Evolutionary conservation across 2,329 filamentous ascomycete genomes (phyloP).

Genomic region (Neofusicoccum ribis): DNA sequence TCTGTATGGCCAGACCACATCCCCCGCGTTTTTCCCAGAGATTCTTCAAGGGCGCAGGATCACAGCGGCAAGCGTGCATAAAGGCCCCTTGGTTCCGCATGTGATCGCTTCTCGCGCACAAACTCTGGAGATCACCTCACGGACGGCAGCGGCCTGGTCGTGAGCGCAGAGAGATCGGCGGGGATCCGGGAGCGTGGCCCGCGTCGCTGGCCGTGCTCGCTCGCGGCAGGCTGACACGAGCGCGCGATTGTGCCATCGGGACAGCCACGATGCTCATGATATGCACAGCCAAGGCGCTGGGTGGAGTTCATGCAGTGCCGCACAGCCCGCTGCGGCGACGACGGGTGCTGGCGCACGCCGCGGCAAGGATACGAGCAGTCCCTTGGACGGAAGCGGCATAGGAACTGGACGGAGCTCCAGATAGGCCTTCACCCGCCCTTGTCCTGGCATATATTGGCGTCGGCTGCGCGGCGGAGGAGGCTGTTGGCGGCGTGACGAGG

Average conservation of each 20-base stretch:
- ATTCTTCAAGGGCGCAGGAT: slow-evolving; percentile 15
- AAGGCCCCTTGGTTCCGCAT: slow-evolving; percentile 7
- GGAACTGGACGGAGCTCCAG: slow-evolving; percentile 1
- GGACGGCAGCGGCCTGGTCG: background rate
- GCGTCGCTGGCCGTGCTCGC: background rate
- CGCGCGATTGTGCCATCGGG: slow-evolving; percentile 6
- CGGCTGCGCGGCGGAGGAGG: slow-evolving; percentile 13
- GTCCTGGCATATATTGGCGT: slow-evolving; percentile 15
- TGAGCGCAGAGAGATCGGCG: background rate
- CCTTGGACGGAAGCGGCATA: slow-evolving; percentile 6
- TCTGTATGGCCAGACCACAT: slow-evolving; percentile 9
- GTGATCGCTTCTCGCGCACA: slow-evolving; percentile 13
- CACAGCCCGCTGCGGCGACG: slow-evolving; percentile 10
- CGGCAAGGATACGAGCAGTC: slow-evolving; percentile 10
- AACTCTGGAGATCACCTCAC: background rate
- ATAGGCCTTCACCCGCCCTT: slow-evolving; percentile 3
- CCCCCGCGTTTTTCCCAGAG: slow-evolving; percentile 14
- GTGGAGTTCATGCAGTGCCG: slow-evolving; percentile 19
- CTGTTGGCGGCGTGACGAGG: background rate
- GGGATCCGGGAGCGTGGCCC: slow-evolving; percentile 15
- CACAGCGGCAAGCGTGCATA: slow-evolving; percentile 9
- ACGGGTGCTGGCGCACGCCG: slow-evolving; percentile 11
- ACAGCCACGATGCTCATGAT: slow-evolving; percentile 12
- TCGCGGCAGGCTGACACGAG: slow-evolving; percentile 15
- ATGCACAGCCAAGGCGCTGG: slow-evolving; percentile 9